Conservation (phyloP, 768 basidiomycete genomes). For the Naganishia randhawae region DNA sequence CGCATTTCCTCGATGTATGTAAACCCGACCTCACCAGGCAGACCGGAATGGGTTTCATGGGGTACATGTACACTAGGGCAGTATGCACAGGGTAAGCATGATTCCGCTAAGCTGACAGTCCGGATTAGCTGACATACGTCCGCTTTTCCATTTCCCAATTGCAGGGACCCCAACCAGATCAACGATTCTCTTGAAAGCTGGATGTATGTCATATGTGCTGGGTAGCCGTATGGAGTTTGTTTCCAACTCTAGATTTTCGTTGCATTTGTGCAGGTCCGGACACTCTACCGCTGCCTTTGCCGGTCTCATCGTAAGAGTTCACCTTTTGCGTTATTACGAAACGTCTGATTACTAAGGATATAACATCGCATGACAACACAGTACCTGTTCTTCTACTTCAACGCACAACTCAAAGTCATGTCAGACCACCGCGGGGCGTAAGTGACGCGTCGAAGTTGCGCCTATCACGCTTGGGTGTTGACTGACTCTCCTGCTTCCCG, state of each 20-base stretch:
- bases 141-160: neutral
- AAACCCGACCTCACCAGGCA: conserved; percentile 53
- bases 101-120: neutral
- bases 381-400: conserved; percentile 52
- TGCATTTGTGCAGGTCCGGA: conserved; percentile 55
- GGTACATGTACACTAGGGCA: conserved; percentile 57
- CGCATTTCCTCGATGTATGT: conserved; percentile 60
- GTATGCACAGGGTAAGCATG: conserved; percentile 56
- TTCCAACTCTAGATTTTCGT: neutral
- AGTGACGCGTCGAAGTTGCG: conserved; percentile 4
- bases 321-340: neutral
- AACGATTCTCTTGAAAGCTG: conserved; percentile 59
- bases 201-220: conserved; percentile 30
- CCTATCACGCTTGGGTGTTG: neutral
- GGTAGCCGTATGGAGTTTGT: neutral
- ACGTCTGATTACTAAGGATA: neutral
- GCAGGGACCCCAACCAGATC: conserved; percentile 57
- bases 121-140: neutral
- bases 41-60: conserved; percentile 55
- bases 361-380: neutral
- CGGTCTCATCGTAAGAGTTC: conserved; percentile 52
- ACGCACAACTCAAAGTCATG: conserved; percentile 62
- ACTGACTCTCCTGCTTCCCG: neutral
- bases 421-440: conserved; percentile 59
- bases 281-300: conserved; percentile 63